These are phyloP conservation scores for Cinnamomum chago DNA, from an alignment of 164 flowering plant genomes.

Conservation along the genomic window DNA sequence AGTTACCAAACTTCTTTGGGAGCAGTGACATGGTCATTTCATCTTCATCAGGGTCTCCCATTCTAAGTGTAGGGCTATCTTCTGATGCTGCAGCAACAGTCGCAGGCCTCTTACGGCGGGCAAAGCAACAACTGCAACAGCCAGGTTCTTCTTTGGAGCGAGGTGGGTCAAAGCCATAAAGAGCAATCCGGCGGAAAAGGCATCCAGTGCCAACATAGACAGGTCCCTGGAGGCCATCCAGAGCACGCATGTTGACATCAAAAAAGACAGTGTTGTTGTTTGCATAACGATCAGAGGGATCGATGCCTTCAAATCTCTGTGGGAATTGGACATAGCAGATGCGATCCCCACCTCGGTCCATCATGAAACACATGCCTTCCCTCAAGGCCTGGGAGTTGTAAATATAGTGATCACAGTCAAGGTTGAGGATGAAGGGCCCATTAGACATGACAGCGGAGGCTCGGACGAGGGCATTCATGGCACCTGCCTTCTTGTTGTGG, in stretches of 20 bases:
- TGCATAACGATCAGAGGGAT: constrained; percentile 89
- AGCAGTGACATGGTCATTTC: constrained; percentile 42
- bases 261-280: constrained; percentile 89
- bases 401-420: constrained; percentile 89
- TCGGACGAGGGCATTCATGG: constrained; percentile 90
- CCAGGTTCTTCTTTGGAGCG: constrained; percentile 31
- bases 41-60: constrained; percentile 53
- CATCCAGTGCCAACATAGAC: constrained; percentile 98
- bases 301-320: constrained; percentile 86
- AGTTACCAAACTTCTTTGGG: constrained; percentile 82
- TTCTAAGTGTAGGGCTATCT: constrained; percentile 39
- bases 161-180: constrained; percentile 88
- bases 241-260: constrained; percentile 85
- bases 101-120: constrained; percentile 24
- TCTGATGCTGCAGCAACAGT: constrained; percentile 29
- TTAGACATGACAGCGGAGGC: constrained; percentile 90
- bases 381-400: constrained; percentile 71
- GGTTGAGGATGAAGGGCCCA: constrained; percentile 86
- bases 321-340: constrained; percentile 84
- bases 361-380: constrained; percentile 95
- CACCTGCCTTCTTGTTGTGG: constrained; percentile 95
- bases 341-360: constrained; percentile 83
- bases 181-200: constrained; percentile 75
- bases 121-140: constrained; percentile 48
- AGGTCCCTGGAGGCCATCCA: constrained; percentile 93